These are phyloP conservation scores for Fusarium sp. DNA, from an alignment of 2,329 filamentous ascomycete genomes.

Conservation along the genomic window DNA sequence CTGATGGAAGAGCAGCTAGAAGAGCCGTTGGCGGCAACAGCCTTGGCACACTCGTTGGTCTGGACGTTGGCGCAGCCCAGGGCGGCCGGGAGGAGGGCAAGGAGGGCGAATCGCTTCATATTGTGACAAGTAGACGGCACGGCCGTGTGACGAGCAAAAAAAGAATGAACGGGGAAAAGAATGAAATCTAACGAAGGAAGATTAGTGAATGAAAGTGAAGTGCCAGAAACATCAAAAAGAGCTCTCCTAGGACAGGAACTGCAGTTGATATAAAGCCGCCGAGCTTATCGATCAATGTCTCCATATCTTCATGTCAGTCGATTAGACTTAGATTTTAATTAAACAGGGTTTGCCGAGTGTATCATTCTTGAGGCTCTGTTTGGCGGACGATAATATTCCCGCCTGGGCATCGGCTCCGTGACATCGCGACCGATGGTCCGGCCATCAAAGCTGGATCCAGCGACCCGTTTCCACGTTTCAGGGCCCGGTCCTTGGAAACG, in stretches of 20 bases:
- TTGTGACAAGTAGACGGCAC: constrained; percentile 28
- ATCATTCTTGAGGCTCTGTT: constrained; percentile 14
- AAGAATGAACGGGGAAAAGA: constrained; percentile 20
- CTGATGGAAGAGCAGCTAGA: constrained; percentile 39
- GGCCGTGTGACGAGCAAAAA: constrained; percentile 26
- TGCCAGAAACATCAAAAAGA: neutral
- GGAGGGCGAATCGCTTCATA: constrained; percentile 43
- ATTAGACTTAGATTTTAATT: constrained; percentile 27
- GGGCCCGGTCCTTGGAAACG: neutral
- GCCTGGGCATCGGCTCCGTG: constrained; percentile 33
- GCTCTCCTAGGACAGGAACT: neutral
- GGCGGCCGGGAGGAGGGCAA: constrained; percentile 43
- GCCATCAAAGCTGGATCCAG: neutral
- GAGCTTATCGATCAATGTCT: neutral
- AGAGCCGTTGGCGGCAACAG: constrained; percentile 33
- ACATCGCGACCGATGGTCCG: neutral
- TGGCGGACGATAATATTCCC: constrained; percentile 44
- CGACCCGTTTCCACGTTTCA: constrained; percentile 10
- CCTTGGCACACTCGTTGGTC: constrained; percentile 42
- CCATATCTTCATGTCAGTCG: neutral
- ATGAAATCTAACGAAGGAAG: constrained; percentile 16
- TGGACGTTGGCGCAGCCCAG: constrained; percentile 43
- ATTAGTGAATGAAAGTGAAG: constrained; percentile 19
- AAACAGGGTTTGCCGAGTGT: constrained; percentile 17
- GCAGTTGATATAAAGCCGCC: constrained; percentile 19